Conservation (phyloP, 495 filamentous ascomycete species). For the Ramalina intermedia region DNA sequence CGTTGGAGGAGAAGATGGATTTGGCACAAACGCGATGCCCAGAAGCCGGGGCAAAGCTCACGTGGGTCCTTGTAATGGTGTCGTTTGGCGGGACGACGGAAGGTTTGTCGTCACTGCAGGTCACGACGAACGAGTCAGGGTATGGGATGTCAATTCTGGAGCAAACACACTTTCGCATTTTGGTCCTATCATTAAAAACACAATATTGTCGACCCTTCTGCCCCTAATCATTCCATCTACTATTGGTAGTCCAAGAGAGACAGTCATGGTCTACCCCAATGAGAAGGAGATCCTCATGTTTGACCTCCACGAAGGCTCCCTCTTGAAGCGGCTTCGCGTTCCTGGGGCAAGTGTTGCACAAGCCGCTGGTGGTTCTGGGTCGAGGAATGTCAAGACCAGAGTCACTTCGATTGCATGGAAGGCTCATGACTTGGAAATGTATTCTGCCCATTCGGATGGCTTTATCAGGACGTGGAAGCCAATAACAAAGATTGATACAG, state of each 20-base stretch:
- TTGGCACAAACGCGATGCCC: slow-evolving; percentile 31
- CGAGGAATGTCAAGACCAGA: slow-evolving; percentile 36
- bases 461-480: slow-evolving; percentile 40
- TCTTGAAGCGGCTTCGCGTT: slow-evolving; percentile 52
- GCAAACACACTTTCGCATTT: slow-evolving; percentile 76
- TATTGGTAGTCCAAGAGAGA: slow-evolving; percentile 34
- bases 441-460: slow-evolving; percentile 39
- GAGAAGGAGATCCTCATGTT: slow-evolving; percentile 58
- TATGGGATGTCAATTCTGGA: slow-evolving; percentile 68
- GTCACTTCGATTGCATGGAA: slow-evolving; percentile 62
- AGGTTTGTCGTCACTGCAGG: slow-evolving; percentile 60
- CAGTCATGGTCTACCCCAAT: slow-evolving; percentile 63
- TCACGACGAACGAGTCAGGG: slow-evolving; percentile 65
- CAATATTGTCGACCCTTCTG: slow-evolving; percentile 44
- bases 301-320: slow-evolving; percentile 57
- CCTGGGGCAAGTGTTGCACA: slow-evolving; percentile 38
- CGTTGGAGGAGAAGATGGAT: slow-evolving; percentile 29
- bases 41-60: slow-evolving; percentile 50
- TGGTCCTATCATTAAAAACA: slow-evolving; percentile 62
- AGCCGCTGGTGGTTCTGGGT: slow-evolving; percentile 19
- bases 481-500: slow-evolving; percentile 38
- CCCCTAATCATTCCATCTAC: slow-evolving; percentile 46
- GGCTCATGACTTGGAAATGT: slow-evolving; percentile 35
- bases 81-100: slow-evolving; percentile 71
- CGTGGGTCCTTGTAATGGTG: slow-evolving; percentile 61